Conservation (phyloP, 148 eudicot genomes). For the Heliamphora exappendiculata region DNA sequence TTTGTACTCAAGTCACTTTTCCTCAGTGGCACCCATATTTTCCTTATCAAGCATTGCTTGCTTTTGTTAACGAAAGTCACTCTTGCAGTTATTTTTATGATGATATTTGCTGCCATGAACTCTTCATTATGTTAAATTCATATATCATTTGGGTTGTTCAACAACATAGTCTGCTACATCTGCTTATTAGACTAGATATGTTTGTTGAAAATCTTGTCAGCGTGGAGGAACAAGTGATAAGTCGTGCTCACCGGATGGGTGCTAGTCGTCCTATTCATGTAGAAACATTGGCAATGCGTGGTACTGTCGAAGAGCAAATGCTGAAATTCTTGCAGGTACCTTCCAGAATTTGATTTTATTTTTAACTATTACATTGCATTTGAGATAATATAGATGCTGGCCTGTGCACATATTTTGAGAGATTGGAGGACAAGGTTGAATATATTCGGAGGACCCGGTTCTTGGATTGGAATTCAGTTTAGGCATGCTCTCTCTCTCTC, state of each 20-base stretch:
- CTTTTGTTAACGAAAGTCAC: constrained; percentile 1
- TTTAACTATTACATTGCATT: background rate
- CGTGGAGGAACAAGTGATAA: constrained; percentile 98
- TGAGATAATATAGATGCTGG: background rate
- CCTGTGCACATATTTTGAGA: background rate
- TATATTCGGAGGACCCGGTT: no score
- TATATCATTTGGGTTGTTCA: background rate
- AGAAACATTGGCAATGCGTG: constrained; percentile 91
- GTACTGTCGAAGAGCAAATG: constrained; percentile 98
- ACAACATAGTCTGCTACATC: background rate
- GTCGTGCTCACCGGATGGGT: constrained; percentile 99
- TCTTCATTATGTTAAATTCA: background rate
- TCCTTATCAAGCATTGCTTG: background rate
- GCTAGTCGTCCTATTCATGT: constrained; percentile 88
- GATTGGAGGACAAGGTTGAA: background rate
- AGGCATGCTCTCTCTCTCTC: background rate
- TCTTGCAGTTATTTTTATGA: background rate
- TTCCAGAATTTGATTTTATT: background rate
- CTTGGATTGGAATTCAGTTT: constrained; percentile 6
- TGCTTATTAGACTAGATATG: background rate
- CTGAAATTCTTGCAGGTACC: constrained; percentile 79
- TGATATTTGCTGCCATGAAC: background rate
- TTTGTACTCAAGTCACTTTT: background rate
- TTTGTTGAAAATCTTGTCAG: constrained; percentile 35
- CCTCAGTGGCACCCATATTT: background rate